A percentile compares a stretch with the other conserved stretches of the same genome.
phyloP scores from a whole-genome alignment of 768 basidiomycete species.

The Mycena filopes region DNA sequence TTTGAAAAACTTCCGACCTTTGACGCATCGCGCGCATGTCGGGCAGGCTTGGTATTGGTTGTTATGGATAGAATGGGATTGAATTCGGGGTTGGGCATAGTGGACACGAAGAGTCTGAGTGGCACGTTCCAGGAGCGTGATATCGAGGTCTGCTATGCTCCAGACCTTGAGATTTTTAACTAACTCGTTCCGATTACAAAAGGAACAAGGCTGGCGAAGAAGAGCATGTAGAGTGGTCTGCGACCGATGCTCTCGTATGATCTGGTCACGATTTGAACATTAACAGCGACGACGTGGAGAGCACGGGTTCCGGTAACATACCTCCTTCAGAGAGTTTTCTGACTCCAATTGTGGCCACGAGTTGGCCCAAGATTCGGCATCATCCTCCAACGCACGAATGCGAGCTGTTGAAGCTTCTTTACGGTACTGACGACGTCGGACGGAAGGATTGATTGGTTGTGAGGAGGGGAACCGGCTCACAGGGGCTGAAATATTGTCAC shows the following conservation, averaged over 20 bases:
- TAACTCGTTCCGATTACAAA: slow-evolving; percentile 24
- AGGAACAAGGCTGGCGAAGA: slow-evolving; percentile 7
- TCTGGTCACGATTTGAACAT: slow-evolving; percentile 2
- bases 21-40: slow-evolving; percentile 18
- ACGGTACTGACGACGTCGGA: background rate
- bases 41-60: slow-evolving; percentile 10
- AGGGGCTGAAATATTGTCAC: background rate
- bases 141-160: slow-evolving; percentile 3
- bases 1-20: slow-evolving; percentile 11
- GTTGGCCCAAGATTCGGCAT: background rate
- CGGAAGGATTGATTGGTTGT: too few relatives aligned
- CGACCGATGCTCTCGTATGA: slow-evolving; percentile 17
- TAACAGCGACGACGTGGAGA: background rate
- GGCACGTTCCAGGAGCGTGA: slow-evolving; percentile 1
- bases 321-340: slow-evolving; percentile 16
- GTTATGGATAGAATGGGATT: slow-evolving; percentile 23
- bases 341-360: slow-evolving; percentile 25
- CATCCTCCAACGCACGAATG: background rate
- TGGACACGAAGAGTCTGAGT: background rate
- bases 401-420: background rate
- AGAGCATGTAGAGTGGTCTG: slow-evolving; percentile 11
- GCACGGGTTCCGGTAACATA: background rate
- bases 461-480: background rate
- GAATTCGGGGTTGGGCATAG: slow-evolving; percentile 17
- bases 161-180: background rate